These are phyloP conservation scores for Xylaria cubensis DNA, from an alignment of 495 filamentous ascomycete species.

Conservation along the genomic window DNA sequence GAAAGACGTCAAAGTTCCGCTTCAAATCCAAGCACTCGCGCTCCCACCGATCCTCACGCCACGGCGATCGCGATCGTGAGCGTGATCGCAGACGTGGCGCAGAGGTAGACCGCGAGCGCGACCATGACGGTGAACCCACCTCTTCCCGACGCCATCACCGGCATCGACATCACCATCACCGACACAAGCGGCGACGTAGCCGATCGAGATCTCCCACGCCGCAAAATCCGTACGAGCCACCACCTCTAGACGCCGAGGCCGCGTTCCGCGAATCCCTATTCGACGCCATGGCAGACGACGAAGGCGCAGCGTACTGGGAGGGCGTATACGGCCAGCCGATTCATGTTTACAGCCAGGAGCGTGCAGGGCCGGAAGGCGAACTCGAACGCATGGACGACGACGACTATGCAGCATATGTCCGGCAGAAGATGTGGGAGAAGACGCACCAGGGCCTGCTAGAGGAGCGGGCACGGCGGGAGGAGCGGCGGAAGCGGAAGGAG, in stretches of 20 bases:
- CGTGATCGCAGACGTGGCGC: slow-evolving; percentile 16
- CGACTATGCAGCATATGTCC: slow-evolving; percentile 85
- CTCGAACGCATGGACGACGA: slow-evolving; percentile 90
- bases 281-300: slow-evolving; percentile 98
- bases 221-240: slow-evolving; percentile 58
- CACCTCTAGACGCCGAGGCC: slow-evolving; percentile 64
- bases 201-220: slow-evolving; percentile 40
- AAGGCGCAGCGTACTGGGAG: slow-evolving; percentile 95
- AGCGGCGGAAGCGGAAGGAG: slow-evolving; percentile 49
- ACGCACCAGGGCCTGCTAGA: slow-evolving; percentile 71
- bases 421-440: slow-evolving; percentile 91
- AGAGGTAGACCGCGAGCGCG: neutral
- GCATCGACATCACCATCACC: slow-evolving; percentile 43
- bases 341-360: slow-evolving; percentile 44
- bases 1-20: slow-evolving; percentile 59
- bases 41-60: slow-evolving; percentile 31
- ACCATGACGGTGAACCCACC: slow-evolving; percentile 30
- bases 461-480: slow-evolving; percentile 54
- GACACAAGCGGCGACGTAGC: slow-evolving; percentile 40
- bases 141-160: slow-evolving; percentile 31
- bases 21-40: slow-evolving; percentile 58
- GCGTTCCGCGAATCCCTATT: slow-evolving; percentile 97
- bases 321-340: slow-evolving; percentile 94
- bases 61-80: slow-evolving; percentile 30
- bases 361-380: slow-evolving; percentile 54